Conservation (phyloP, 306 rosid genomes). For the Luffa acutangula region DNA sequence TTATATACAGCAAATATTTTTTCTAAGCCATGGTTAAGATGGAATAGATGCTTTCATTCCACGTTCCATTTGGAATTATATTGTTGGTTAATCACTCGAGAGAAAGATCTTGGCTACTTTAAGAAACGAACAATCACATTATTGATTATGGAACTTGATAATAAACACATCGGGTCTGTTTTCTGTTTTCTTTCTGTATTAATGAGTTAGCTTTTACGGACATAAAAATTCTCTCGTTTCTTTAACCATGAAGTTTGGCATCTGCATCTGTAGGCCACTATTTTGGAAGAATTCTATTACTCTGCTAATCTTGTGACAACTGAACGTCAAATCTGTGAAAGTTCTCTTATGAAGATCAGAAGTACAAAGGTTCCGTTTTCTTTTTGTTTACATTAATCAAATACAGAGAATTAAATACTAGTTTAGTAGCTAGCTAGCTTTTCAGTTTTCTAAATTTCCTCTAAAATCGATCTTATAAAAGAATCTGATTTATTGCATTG, state of each 20-base stretch:
- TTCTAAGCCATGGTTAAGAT: background rate
- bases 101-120: background rate
- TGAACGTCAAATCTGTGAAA: slow-evolving; percentile 19
- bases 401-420: background rate
- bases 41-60: background rate
- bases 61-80: background rate
- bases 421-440: background rate
- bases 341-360: slow-evolving; percentile 26
- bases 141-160: background rate
- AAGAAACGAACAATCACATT: background rate
- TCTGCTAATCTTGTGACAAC: slow-evolving; percentile 21
- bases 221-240: background rate
- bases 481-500: slow-evolving; percentile 4
- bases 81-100: background rate
- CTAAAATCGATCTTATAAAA: background rate
- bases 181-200: background rate
- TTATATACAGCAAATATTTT: background rate
- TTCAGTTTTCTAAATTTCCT: background rate
- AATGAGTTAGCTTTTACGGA: background rate
- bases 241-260: slow-evolving; percentile 1
- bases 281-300: slow-evolving; percentile 35
- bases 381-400: background rate
- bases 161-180: background rate
- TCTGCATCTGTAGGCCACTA: slow-evolving; percentile 24
- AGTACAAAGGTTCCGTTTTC: slow-evolving; percentile 25